phyloP scores from a whole-genome alignment of 1,284 basidiomycete genomes.

The Polyporus tsugae region DNA sequence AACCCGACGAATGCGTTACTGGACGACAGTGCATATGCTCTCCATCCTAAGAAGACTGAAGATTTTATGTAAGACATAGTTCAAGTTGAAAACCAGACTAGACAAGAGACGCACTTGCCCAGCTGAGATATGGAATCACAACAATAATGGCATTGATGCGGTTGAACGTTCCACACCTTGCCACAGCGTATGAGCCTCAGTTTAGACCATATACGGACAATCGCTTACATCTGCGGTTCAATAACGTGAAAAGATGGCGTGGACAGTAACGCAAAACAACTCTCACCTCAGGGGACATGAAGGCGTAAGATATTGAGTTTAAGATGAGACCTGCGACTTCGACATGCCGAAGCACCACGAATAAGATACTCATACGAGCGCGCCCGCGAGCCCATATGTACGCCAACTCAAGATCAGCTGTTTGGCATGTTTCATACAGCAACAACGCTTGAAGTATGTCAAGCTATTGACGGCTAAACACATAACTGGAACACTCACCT shows the following conservation, averaged over 20 bases:
- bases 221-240: neutral
- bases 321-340: neutral
- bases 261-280: no score
- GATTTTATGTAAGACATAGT: neutral
- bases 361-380: neutral
- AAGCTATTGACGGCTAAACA: neutral
- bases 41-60: neutral
- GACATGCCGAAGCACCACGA: neutral
- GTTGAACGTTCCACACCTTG: no score
- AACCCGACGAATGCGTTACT: neutral
- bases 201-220: no score
- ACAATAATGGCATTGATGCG: no score
- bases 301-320: neutral
- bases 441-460: neutral
- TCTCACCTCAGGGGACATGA: neutral
- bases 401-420: neutral
- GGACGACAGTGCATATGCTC: neutral
- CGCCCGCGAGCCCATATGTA: slow-evolving; percentile 5
- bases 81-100: neutral
- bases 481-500: neutral
- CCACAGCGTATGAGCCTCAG: no score
- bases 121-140: neutral
- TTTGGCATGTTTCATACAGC: neutral
- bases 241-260: neutral
- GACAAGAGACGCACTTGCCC: neutral